Conservation (phyloP, 1,284 basidiomycete species). For the Salmacisia buchloeana region DNA sequence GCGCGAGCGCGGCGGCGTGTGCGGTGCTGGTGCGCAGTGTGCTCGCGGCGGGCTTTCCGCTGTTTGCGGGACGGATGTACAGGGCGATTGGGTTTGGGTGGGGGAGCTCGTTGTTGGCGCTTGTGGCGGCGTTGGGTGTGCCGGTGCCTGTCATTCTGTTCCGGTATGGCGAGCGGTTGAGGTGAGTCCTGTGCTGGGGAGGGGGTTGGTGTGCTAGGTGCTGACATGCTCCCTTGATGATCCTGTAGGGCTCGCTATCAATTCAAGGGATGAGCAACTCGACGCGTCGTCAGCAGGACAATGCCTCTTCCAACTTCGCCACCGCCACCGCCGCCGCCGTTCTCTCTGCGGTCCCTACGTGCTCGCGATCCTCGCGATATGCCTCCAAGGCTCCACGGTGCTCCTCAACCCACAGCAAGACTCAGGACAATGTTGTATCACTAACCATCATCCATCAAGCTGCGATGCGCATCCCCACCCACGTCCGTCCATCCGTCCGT, state of each 20-base stretch:
- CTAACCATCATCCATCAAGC: too few relatives aligned
- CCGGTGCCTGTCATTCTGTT: conserved; percentile 53
- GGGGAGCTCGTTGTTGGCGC: conserved; percentile 52
- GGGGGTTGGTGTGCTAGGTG: not conserved
- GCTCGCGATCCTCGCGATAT: too few relatives aligned
- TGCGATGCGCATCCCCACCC: too few relatives aligned
- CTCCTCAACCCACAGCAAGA: too few relatives aligned
- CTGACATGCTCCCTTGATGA: not conserved
- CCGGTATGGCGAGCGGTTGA: conserved; percentile 49
- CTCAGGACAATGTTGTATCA: too few relatives aligned
- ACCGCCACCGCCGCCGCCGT: too few relatives aligned
- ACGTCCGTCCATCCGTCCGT: too few relatives aligned
- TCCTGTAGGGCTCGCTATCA: conserved; percentile 16
- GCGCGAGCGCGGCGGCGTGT: conserved; percentile 53
- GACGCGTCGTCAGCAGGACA: not conserved
- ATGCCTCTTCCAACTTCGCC: too few relatives aligned
- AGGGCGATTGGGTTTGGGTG: conserved; percentile 54
- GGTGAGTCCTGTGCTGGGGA: conserved; percentile 18
- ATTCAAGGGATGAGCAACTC: conserved; percentile 23
- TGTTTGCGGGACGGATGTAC: conserved; percentile 53
- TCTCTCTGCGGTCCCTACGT: too few relatives aligned
- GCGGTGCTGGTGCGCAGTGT: conserved; percentile 49
- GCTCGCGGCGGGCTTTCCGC: conserved; percentile 52
- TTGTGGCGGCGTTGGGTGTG: conserved; percentile 50
- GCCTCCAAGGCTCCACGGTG: too few relatives aligned